Evolutionary conservation across 768 basidiomycete genomes (phyloP).

Genomic region (Mycena rebaudengoi): DNA sequence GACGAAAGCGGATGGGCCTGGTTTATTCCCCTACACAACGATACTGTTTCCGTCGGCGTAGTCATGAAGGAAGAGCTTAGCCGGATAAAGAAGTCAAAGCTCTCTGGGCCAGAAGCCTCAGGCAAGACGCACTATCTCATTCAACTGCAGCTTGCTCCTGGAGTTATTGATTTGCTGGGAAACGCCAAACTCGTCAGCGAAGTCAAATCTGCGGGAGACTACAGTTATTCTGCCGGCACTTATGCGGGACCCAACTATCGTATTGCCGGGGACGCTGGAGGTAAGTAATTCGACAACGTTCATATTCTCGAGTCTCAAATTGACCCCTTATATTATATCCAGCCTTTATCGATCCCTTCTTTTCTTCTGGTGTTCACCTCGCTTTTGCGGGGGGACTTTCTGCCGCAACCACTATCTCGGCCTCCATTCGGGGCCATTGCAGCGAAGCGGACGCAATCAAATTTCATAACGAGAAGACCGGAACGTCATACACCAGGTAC

Average conservation of each 20-base stretch:
- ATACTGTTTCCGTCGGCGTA: constrained; percentile 44
- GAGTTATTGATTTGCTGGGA: not conserved
- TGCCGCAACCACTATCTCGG: constrained; percentile 44
- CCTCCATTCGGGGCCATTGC: constrained; percentile 43
- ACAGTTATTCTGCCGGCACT: constrained; percentile 41
- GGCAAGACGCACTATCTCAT: not conserved
- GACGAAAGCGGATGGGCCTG: constrained; percentile 53
- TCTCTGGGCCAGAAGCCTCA: not conserved
- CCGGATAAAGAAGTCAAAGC: constrained; percentile 21
- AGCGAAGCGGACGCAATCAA: constrained; percentile 37
- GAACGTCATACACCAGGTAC: constrained; percentile 45
- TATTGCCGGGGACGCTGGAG: constrained; percentile 47
- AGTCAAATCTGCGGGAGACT: constrained; percentile 40
- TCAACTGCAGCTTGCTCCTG: not conserved
- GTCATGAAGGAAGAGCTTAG: constrained; percentile 40
- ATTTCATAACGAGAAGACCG: constrained; percentile 43
- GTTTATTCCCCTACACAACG: constrained; percentile 46
- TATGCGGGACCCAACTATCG: constrained; percentile 43
- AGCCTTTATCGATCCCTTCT: constrained; percentile 5
- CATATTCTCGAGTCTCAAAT: no score
- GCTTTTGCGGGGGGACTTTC: constrained; percentile 40
- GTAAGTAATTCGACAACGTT: constrained; percentile 28
- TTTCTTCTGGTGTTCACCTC: constrained; percentile 10
- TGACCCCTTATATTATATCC: not conserved
- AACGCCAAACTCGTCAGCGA: not conserved